Percentiles rank a stretch among this genome's conserved stretches.
phyloP scores from a whole-genome alignment of 768 basidiomycete species.

The Hygrophorus russula region DNA sequence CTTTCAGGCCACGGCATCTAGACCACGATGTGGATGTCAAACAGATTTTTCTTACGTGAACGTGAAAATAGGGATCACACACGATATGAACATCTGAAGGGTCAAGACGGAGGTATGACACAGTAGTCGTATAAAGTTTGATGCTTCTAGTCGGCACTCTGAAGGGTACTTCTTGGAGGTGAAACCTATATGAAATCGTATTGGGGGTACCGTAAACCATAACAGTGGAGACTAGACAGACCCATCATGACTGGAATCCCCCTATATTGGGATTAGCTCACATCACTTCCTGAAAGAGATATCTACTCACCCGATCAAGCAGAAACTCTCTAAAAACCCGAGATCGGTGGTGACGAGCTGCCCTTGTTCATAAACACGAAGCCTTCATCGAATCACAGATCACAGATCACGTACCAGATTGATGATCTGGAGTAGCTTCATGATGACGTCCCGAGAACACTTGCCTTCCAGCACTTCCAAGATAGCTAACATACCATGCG shows the following conservation, averaged over 20 bases:
- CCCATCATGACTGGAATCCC: conserved; percentile 96
- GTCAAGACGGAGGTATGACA: conserved; percentile 91
- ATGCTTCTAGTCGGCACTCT: conserved; percentile 91
- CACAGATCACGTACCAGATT: conserved; percentile 52
- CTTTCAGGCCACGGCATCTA: conserved; percentile 90
- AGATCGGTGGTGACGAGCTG: conserved; percentile 65
- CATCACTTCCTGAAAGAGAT: neutral
- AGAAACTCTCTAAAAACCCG: conserved; percentile 88
- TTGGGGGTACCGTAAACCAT: neutral
- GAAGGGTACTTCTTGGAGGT: conserved; percentile 90
- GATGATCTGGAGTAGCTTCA: conserved; percentile 79
- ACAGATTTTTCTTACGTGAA: neutral
- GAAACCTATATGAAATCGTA: conserved; percentile 43
- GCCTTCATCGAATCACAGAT: neutral
- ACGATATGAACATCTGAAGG: conserved; percentile 98
- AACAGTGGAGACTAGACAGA: conserved; percentile 18
- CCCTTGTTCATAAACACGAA: conserved; percentile 15
- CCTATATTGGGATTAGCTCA: conserved; percentile 23
- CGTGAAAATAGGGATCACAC: conserved; percentile 22
- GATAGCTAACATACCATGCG: conserved; percentile 92
- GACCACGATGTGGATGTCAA: neutral
- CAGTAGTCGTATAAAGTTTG: conserved; percentile 84
- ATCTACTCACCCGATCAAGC: conserved; percentile 63
- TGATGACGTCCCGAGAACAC: conserved; percentile 74
- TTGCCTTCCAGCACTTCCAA: conserved; percentile 87